These are phyloP conservation scores for Pleoardoris graminearum DNA, from an alignment of 2,329 filamentous ascomycete species.

Conservation along the genomic window DNA sequence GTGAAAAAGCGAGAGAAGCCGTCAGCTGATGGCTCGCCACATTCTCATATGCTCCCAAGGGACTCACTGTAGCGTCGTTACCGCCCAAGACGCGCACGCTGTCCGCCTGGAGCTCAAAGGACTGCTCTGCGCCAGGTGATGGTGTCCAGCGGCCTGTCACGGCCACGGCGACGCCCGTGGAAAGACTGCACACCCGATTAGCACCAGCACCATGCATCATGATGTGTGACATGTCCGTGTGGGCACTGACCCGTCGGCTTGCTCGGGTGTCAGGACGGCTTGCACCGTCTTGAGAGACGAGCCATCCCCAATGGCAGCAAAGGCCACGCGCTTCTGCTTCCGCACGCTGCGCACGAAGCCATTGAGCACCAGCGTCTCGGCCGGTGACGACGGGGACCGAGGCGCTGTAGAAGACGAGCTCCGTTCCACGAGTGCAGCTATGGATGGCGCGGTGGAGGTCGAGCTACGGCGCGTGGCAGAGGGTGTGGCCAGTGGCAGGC, in stretches of 20 bases:
- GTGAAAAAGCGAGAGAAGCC: conserved; percentile 15
- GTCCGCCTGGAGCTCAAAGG: conserved; percentile 77
- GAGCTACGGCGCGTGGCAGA: conserved; percentile 30
- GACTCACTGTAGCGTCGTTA: conserved; percentile 75
- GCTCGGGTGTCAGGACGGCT: conserved; percentile 72
- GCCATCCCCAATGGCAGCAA: conserved; percentile 85
- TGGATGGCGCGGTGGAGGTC: conserved; percentile 37
- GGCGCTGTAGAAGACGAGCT: conserved; percentile 46
- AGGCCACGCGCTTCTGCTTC: conserved; percentile 81
- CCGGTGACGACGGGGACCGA: conserved; percentile 54
- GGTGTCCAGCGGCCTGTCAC: conserved; percentile 76
- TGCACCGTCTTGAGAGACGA: conserved; percentile 79
- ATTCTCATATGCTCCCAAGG: conserved; percentile 5
- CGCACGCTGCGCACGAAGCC: conserved; percentile 84
- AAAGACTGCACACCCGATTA: conserved; percentile 60
- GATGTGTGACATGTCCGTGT: neutral
- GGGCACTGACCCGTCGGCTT: conserved; percentile 70
- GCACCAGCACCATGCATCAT: conserved; percentile 1
- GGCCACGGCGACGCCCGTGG: conserved; percentile 78
- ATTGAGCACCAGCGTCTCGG: conserved; percentile 63
- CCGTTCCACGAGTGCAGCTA: conserved; percentile 58
- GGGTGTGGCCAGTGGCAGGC: conserved; percentile 19
- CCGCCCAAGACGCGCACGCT: conserved; percentile 71
- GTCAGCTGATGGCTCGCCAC: conserved; percentile 18
- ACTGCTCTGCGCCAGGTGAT: conserved; percentile 70